These are phyloP conservation scores for Coemansia sp. DNA, from an alignment of 192 early-diverging fungal genomes.

Conservation along the genomic window DNA sequence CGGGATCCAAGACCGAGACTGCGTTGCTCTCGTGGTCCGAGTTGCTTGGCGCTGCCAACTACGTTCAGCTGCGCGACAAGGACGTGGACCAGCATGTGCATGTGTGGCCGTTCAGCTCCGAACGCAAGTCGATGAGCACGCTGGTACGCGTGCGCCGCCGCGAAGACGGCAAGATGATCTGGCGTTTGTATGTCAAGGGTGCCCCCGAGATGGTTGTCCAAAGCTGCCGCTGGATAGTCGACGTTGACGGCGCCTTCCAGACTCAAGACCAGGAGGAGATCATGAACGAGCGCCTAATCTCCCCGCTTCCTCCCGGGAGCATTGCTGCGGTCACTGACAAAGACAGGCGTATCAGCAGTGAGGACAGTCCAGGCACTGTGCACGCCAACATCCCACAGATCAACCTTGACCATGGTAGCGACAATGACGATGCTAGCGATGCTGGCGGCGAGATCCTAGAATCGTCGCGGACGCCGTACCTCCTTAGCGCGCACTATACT, in stretches of 20 bases:
- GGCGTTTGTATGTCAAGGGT: conserved; percentile 89
- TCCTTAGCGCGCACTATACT: conserved; percentile 49
- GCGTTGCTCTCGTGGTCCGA: conserved; percentile 84
- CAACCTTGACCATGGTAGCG: conserved; percentile 52
- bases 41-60: conserved; percentile 61
- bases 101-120: conserved; percentile 88
- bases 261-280: conserved; percentile 48
- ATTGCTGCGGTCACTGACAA: conserved; percentile 1
- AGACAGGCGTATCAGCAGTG: conserved; percentile 20
- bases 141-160: conserved; percentile 63
- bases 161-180: conserved; percentile 55
- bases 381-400: conserved; percentile 47
- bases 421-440: conserved; percentile 14
- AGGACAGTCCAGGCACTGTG: conserved; percentile 4
- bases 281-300: conserved; percentile 13
- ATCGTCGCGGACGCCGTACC: conserved; percentile 20
- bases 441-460: conserved; percentile 7
- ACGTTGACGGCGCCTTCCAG: conserved; percentile 55
- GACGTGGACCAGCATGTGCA: conserved; percentile 62
- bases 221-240: conserved; percentile 61
- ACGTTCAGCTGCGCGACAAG: conserved; percentile 62
- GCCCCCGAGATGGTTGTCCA: conserved; percentile 85
- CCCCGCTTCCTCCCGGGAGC: not conserved
- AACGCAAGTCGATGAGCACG: conserved; percentile 91
- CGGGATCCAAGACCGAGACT: conserved; percentile 94